Evolutionary conservation across 2,329 filamentous ascomycete genomes (phyloP).

Genomic region (Sarocladium oryzae): DNA sequence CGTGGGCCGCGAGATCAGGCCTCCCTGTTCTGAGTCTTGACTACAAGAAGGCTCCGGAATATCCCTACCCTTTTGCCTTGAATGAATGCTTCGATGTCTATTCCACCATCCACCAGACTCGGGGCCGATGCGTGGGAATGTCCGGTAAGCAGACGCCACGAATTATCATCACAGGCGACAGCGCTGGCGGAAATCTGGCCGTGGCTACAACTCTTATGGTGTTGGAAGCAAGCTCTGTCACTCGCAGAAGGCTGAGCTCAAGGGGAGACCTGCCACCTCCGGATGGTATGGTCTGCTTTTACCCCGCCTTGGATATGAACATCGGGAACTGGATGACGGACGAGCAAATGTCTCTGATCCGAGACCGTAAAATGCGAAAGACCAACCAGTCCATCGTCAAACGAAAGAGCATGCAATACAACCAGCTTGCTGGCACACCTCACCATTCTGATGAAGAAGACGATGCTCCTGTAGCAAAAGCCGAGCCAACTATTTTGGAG

Average conservation of each 20-base stretch:
- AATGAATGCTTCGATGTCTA: constrained; percentile 46
- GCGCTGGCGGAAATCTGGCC: constrained; percentile 42
- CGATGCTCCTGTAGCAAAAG: constrained; percentile 25
- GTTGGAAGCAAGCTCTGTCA: constrained; percentile 60
- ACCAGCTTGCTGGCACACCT: constrained; percentile 74
- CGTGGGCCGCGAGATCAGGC: constrained; percentile 84
- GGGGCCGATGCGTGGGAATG: constrained; percentile 37
- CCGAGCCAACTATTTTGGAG: neutral
- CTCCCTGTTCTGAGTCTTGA: constrained; percentile 87
- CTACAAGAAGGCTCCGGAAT: constrained; percentile 56
- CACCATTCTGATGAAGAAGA: constrained; percentile 72
- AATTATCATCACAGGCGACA: constrained; percentile 41
- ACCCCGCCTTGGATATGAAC: constrained; percentile 91
- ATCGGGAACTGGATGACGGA: constrained; percentile 99
- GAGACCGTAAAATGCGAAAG: constrained; percentile 70
- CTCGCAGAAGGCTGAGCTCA: constrained; percentile 21
- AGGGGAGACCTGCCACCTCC: constrained; percentile 61
- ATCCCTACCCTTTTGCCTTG: constrained; percentile 40
- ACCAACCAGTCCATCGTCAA: constrained; percentile 73
- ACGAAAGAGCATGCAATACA: constrained; percentile 85
- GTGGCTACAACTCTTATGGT: constrained; percentile 82
- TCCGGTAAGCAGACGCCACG: constrained; percentile 30
- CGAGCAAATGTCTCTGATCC: constrained; percentile 91
- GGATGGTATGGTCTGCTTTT: constrained; percentile 76
- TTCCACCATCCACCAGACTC: constrained; percentile 29